Conservation (phyloP, 2,329 filamentous ascomycete genomes). For the Neobulgaria alba region DNA sequence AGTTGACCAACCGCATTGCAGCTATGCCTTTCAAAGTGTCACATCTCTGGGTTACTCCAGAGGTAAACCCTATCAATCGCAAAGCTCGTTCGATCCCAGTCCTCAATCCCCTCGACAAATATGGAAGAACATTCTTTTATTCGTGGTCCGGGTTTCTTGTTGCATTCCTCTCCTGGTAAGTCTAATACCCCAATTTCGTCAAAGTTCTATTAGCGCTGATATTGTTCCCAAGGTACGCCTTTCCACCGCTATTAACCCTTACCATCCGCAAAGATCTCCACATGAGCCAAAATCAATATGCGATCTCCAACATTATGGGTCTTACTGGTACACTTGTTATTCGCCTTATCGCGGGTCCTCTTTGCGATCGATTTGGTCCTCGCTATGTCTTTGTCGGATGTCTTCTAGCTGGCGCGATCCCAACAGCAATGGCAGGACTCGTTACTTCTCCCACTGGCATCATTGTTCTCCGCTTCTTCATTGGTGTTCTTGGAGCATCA, state of each 20-base stretch:
- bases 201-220: no score
- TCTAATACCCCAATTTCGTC: no score
- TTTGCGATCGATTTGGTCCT: conserved; percentile 76
- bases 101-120: conserved; percentile 67
- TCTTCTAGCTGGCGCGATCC: conserved; percentile 68
- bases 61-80: conserved; percentile 64
- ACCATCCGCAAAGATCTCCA: conserved; percentile 73
- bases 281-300: conserved; percentile 60
- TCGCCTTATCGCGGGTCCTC: conserved; percentile 69
- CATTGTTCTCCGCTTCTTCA: conserved; percentile 67
- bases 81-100: conserved; percentile 76
- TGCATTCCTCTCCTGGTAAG: conserved; percentile 72
- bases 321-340: conserved; percentile 65
- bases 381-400: conserved; percentile 68
- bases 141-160: conserved; percentile 73
- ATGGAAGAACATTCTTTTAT: conserved; percentile 87
- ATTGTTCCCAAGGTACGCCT: conserved; percentile 74
- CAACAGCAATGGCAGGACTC: conserved; percentile 75
- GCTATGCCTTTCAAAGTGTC: conserved; percentile 20
- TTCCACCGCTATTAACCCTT: conserved; percentile 54
- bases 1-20: no score
- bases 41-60: conserved; percentile 23
- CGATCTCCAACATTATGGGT: conserved; percentile 86
- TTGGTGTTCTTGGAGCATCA: conserved; percentile 67
- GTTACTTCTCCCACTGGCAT: conserved; percentile 59